Evolutionary conservation across 257 asterid species (phyloP).

Genomic region (Prunella vulgaris): DNA sequence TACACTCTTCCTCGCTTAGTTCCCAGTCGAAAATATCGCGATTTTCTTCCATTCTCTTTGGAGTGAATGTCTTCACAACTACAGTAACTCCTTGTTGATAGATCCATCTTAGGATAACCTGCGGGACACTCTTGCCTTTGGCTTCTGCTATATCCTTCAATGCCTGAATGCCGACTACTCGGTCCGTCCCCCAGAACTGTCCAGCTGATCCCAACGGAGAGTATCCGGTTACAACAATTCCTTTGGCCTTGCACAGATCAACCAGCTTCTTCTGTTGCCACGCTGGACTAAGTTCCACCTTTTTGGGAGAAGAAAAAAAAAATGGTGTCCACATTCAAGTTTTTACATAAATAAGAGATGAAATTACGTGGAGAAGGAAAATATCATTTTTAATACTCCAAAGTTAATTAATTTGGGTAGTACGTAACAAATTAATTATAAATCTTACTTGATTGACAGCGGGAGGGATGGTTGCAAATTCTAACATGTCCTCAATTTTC

Average conservation of each 20-base stretch:
- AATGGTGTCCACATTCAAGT: no score
- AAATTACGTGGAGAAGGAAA: neutral
- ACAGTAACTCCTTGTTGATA: neutral
- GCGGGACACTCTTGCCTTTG: conserved; percentile 5
- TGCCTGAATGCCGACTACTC: neutral
- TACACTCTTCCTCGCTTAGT: neutral
- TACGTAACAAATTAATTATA: no score
- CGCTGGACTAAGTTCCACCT: conserved; percentile 2
- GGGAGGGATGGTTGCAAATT: conserved; percentile 18
- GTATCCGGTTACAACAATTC: neutral
- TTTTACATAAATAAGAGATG: no score
- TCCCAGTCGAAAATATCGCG: neutral
- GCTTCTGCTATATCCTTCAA: neutral
- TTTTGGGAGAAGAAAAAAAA: neutral
- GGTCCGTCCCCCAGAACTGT: neutral
- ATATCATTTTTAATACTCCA: no score
- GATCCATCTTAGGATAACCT: neutral
- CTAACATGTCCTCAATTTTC: conserved; percentile 31
- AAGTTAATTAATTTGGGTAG: no score
- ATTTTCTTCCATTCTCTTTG: conserved; percentile 1
- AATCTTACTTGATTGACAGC: conserved; percentile 23
- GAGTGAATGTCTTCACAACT: conserved; percentile 1
- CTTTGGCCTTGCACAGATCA: neutral
- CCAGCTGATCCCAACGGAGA: conserved; percentile 2
- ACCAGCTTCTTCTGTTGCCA: conserved; percentile 9